Base-by-base conservation (phyloP, 2,329 filamentous ascomycete genomes). In the Cladosporium cucumerinum region DNA sequence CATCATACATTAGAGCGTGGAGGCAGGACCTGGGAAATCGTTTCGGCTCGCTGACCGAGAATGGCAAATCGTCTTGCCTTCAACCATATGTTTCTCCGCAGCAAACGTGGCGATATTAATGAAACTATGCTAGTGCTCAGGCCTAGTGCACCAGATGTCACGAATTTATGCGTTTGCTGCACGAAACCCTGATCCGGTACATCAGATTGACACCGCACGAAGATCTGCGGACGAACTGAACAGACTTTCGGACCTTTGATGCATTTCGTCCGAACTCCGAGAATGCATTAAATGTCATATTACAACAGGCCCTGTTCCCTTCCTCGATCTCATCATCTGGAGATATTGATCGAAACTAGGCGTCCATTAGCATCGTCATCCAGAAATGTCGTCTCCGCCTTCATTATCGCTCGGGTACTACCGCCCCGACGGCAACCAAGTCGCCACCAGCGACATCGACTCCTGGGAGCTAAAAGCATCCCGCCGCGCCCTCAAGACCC, bases 51-150 rank as follows among this genome's bases (percentile, higher is more conserved):
- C 57, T 60, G 28, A 6, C 16, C 6, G 10, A 30, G 43, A 11
- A 49, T 10, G 57, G 57, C 18, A 60, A 60, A 12, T 16, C 57
- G 18, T 60, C 57, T 34, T 60, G 43, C n/a, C 57, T 60, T 34
- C 57, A 60, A 18, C 57, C 57, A 21, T 25, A 60, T 60, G 28
- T 60, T 34, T 4, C 12, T 32, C 57, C 43, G 5, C 43, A 60
- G 57, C 25, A 25, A 43, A 48, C 43, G n/a, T 60, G 43, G 39
- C 43, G n/a, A 34, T 34, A 34, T 21, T 18, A 2, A 5, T 46
- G n/a, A 46, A n/a, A 21, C 8, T 3, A 46, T 18, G 8, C 21
- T 21, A n/a, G 1, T 43, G 18, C 18, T 0, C 36, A 43, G 34
- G 5, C 16, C 14, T 7, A n/a, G 16, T 43, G 36, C 36, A 43